A percentile compares a stretch with the other conserved stretches of the same genome.
These are phyloP conservation scores for Alternaria brassicae DNA, from an alignment of 2,329 filamentous ascomycete species.

Conservation along the genomic window DNA sequence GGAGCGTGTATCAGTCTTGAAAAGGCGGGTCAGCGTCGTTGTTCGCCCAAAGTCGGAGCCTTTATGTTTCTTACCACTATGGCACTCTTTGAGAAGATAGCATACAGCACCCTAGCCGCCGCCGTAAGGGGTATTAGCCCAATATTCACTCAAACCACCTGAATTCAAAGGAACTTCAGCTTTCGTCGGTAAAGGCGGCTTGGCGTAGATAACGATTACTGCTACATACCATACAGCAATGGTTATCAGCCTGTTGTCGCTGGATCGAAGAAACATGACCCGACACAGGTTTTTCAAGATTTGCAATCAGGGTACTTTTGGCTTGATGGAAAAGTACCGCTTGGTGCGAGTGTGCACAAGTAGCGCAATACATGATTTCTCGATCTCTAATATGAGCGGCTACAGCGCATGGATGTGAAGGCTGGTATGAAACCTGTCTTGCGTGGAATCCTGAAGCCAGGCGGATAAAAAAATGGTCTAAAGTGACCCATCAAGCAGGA, in stretches of 20 bases:
- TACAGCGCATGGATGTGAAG: neutral
- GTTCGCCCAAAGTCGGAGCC: too few relatives aligned
- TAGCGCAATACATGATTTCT: neutral
- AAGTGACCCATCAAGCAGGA: neutral
- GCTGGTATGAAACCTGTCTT: neutral
- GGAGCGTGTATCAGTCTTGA: neutral
- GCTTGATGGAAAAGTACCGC: constrained; percentile 14
- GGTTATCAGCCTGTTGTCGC: constrained; percentile 27
- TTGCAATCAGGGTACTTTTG: constrained; percentile 35
- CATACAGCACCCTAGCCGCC: neutral
- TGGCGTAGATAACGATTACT: neutral
- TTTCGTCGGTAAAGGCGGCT: neutral
- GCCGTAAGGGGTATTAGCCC: accelerated
- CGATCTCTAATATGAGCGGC: neutral
- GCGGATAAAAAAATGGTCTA: neutral
- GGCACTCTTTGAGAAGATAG: neutral
- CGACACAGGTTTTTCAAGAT: constrained; percentile 27
- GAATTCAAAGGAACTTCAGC: neutral
- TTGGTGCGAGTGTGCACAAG: neutral
- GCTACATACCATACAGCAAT: neutral
- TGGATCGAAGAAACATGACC: constrained; percentile 35
- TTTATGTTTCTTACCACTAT: neutral
- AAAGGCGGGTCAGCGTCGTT: neutral
- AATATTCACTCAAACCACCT: neutral
- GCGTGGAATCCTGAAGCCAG: neutral